Conservation (phyloP, 202 grass and related monocot species). For the Saccharum hybrid region DNA sequence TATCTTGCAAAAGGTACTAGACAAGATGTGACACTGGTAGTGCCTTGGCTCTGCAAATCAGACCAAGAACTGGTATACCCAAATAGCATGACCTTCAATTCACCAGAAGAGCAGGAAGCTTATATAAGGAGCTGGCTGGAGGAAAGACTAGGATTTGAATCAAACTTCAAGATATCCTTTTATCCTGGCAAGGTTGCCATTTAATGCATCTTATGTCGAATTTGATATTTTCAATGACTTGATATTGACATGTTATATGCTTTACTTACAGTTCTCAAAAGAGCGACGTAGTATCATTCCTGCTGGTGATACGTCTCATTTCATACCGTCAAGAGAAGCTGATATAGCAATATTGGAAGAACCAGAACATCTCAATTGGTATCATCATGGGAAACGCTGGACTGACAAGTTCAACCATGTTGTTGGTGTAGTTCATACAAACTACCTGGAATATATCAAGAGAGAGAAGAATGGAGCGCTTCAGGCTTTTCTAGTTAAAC, state of each 20-base stretch:
- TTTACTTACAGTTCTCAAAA: constrained; percentile 60
- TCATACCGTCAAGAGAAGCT: constrained; percentile 72
- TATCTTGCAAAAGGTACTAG: constrained; percentile 64
- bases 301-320: constrained; percentile 69
- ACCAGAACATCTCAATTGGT: constrained; percentile 87
- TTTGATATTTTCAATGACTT: constrained; percentile 24
- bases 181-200: constrained; percentile 70
- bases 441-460: constrained; percentile 86
- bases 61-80: constrained; percentile 82
- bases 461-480: constrained; percentile 76
- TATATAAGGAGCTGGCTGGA: constrained; percentile 77
- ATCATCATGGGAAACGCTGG: constrained; percentile 85
- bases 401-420: constrained; percentile 84
- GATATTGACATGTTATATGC: constrained; percentile 43
- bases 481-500: constrained; percentile 81
- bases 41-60: constrained; percentile 73
- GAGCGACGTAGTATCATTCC: constrained; percentile 78
- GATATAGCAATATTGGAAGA: constrained; percentile 85
- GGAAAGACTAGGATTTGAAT: constrained; percentile 66
- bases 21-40: constrained; percentile 78
- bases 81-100: constrained; percentile 64
- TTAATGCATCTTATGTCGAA: constrained; percentile 29
- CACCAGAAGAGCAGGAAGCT: constrained; percentile 69
- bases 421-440: constrained; percentile 81
- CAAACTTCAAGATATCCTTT: constrained; percentile 78